Base-by-base conservation (phyloP, 2,329 filamentous ascomycete species). In the Elsinoe necatrix region DNA sequence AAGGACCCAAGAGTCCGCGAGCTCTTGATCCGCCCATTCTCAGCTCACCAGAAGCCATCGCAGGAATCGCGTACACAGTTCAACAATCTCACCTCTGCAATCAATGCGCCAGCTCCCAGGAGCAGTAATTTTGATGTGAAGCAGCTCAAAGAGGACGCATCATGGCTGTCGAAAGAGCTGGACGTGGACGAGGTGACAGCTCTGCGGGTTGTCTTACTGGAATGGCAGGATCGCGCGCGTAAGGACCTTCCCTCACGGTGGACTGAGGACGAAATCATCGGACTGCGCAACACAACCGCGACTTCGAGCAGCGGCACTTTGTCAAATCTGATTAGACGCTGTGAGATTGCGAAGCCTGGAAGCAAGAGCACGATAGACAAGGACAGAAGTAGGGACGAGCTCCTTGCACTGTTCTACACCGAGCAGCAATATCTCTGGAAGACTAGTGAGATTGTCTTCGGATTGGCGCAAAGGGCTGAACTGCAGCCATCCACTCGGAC, bases 21-120 rank as follows among this genome's bases (percentile, higher is more conserved):
- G 11, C 76, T 91, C 58, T 79, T 96, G 58, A 82, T 80, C 62
- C 79, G 81, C 56, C 86, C 88, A 23, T 78, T 84, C 65, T 78
- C 78, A 61, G 82, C 85, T 41, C 95, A 92, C 69, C 73, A 80
- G 58, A 65, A 77, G 61, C 76, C 84, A 1, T 82, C 80, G 61
- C 68, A 81, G 54, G 77, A 82, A 64, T 80, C 86, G 27, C 87
- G 84, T 70, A 77, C 80, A 62, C 80, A 81, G 16, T 95, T 95
- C 67, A 87, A 95, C 59, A 87, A 87, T 18, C 90, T 85, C 71
- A 95, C 88, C 0, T 87, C 90, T 20, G 87, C 90, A 4, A 95
- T 96, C 60, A 86, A 95, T 68, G 82, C 90, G 50, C 82, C 88
- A 1, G 83, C 86, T 16, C 81, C 81, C 4, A 75, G 81, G 11